phyloP scores from a whole-genome alignment of 176 grass and related monocot species.

The Hyparrhenia diplandra region DNA sequence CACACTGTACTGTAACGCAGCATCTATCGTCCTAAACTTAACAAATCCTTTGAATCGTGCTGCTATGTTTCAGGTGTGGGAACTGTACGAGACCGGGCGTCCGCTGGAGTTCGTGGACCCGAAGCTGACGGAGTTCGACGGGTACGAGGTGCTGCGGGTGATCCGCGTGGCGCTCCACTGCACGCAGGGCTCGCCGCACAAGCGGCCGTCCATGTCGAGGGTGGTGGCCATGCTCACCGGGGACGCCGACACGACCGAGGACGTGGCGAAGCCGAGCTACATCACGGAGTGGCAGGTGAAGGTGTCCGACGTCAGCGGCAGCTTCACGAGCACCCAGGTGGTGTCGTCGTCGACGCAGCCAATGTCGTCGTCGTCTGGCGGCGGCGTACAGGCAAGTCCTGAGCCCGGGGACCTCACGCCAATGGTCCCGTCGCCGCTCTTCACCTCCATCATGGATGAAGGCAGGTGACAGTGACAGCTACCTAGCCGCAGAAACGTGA shows the following conservation, averaged over 20 bases:
- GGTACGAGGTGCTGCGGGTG: constrained; percentile 37
- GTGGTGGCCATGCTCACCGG: constrained; percentile 57
- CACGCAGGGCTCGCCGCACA: constrained; percentile 51
- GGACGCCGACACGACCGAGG: constrained; percentile 36
- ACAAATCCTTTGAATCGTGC: too few relatives aligned
- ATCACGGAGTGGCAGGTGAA: constrained; percentile 66
- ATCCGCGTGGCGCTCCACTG: constrained; percentile 56
- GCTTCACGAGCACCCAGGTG: constrained; percentile 30
- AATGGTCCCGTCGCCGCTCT: constrained; percentile 4
- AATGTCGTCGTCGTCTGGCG: constrained; percentile 17
- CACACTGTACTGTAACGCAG: neutral
- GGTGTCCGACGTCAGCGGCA: constrained; percentile 20
- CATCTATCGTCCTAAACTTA: too few relatives aligned
- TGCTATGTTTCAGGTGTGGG: constrained; percentile 63
- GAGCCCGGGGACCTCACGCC: neutral
- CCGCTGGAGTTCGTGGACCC: constrained; percentile 51
- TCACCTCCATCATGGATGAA: constrained; percentile 36
- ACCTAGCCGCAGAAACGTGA: neutral
- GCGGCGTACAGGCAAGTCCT: neutral
- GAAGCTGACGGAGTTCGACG: constrained; percentile 33
- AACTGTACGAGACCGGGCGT: constrained; percentile 36
- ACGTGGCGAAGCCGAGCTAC: constrained; percentile 51
- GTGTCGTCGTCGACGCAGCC: constrained; percentile 14
- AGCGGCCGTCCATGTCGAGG: constrained; percentile 63
- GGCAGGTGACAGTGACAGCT: constrained; percentile 43